Percentiles rank a stretch among this genome's conserved stretches.
Evolutionary conservation across 805 yeast species (phyloP).

Genomic region (Metschnikowia similis): DNA sequence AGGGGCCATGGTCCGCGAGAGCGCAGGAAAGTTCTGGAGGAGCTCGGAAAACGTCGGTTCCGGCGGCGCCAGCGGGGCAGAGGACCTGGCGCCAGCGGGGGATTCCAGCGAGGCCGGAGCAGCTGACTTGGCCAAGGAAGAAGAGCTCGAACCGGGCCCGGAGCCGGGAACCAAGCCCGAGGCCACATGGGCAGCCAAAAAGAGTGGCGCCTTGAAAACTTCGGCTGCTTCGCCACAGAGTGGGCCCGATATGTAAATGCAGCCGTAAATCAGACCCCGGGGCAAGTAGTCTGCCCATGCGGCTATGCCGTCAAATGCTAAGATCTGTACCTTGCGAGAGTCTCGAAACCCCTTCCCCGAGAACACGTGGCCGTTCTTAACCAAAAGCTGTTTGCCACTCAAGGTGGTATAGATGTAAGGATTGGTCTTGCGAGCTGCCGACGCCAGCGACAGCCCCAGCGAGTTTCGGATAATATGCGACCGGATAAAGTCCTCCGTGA

Average conservation of each 20-base stretch:
- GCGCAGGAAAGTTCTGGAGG: constrained; percentile 34
- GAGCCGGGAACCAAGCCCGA: neutral
- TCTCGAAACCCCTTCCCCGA: constrained; percentile 57
- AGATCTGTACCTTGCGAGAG: constrained; percentile 41
- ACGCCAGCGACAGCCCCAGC: constrained; percentile 17
- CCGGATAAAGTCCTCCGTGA: constrained; percentile 52
- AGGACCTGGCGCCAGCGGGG: too few relatives aligned
- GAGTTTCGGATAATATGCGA: constrained; percentile 52
- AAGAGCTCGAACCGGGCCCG: too few relatives aligned
- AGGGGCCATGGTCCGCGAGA: constrained; percentile 37
- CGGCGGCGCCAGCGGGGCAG: constrained; percentile 7
- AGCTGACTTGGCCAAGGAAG: too few relatives aligned
- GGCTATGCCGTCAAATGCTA: constrained; percentile 43
- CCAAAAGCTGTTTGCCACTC: constrained; percentile 50
- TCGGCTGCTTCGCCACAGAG: neutral
- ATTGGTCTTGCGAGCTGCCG: constrained; percentile 27
- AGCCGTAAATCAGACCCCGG: neutral
- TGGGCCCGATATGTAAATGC: neutral
- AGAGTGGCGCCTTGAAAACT: neutral
- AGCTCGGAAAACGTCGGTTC: constrained; percentile 30
- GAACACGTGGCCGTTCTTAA: constrained; percentile 51
- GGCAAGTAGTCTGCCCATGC: constrained; percentile 60
- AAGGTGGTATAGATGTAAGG: constrained; percentile 50
- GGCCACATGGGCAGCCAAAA: neutral
- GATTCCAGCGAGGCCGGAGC: too few relatives aligned